Base-by-base conservation (phyloP, 345 rosid species). In the Boechera divaricarpa region DNA sequence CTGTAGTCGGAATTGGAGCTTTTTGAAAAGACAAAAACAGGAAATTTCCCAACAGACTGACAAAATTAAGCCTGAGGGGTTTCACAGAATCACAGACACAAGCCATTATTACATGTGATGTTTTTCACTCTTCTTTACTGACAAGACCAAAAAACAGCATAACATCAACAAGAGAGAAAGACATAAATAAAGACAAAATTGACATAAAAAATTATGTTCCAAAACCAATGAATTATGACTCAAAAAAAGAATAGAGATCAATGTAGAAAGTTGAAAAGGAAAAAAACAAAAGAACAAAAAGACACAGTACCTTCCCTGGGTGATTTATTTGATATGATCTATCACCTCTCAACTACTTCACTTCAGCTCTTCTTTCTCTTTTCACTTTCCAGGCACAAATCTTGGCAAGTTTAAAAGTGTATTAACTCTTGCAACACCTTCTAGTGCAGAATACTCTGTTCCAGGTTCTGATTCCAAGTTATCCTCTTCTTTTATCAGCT, bases 341-440 rank as follows among this genome's bases (percentile, higher is more conserved):
- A 62, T 70, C 51, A 70, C 58, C 51, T 4, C 69, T 61, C 74
- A 62, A 33, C 69, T 62, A 53, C 74, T 59, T 69, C 47, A 69
- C 65, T n/a, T 74, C 26, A 49, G 54, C 39, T 70, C 59, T 55
- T 45, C 21, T 26, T 75, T 77, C 77, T 66, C 77, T 35, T 80
- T 88, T 28, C 84, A 88, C 73, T 78, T 85, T 39, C 85, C 90
- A 0, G 98, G 92, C 59, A 83, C 87, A 73, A 88, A 92, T 85
- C 90, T 86, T 0, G 99, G 99, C 39, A 95, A 83, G 76, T 77
- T 85, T 73, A 95, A 57, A 13, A 95, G 86, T 18, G 99, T 95
- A 81, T 95, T 87, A 42, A 86, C 92, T 6, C 98, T 92, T 51
- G 99, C 90, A 6, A 95, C 99, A 52, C 99, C 99, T 88, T 95